Evolutionary conservation across 306 rosid species (phyloP).

Genomic region (Nissolia schottii): DNA sequence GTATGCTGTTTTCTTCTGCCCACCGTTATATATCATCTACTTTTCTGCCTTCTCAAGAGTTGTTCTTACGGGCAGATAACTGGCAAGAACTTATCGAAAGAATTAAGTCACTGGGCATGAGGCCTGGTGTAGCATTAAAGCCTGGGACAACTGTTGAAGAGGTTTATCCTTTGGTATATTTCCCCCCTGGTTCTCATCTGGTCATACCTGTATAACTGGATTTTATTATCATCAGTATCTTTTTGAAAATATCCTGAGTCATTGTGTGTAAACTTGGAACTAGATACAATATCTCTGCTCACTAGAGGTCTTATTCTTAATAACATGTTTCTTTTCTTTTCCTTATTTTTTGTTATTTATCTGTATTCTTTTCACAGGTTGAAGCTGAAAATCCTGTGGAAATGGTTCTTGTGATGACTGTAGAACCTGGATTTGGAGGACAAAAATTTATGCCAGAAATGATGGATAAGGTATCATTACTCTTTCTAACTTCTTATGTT

Average conservation of each 20-base stretch:
- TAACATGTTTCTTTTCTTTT: background rate
- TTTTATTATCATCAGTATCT: background rate
- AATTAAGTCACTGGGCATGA: constrained; percentile 73
- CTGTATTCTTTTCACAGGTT: constrained; percentile 46
- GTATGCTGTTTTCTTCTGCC: background rate
- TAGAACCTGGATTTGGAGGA: constrained; percentile 99
- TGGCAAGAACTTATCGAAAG: constrained; percentile 74
- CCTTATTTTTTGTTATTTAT: background rate
- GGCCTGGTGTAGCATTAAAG: constrained; percentile 78
- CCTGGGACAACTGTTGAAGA: constrained; percentile 80
- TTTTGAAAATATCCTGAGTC: background rate
- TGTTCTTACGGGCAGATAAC: constrained; percentile 47
- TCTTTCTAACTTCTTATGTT: background rate
- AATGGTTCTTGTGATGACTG: constrained; percentile 99
- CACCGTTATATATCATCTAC: background rate
- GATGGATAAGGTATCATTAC: constrained; percentile 73
- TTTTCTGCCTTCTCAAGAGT: constrained; percentile 15
- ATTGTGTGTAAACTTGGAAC: background rate
- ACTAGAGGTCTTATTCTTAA: background rate
- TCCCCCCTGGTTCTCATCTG: background rate
- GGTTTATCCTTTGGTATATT: constrained; percentile 77
- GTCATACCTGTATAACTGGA: background rate
- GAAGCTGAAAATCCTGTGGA: constrained; percentile 84
- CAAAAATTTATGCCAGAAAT: constrained; percentile 88
- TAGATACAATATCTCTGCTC: background rate